Base-by-base conservation (phyloP, 805 yeast species). In the Schwanniomyces vanrijiae region DNA sequence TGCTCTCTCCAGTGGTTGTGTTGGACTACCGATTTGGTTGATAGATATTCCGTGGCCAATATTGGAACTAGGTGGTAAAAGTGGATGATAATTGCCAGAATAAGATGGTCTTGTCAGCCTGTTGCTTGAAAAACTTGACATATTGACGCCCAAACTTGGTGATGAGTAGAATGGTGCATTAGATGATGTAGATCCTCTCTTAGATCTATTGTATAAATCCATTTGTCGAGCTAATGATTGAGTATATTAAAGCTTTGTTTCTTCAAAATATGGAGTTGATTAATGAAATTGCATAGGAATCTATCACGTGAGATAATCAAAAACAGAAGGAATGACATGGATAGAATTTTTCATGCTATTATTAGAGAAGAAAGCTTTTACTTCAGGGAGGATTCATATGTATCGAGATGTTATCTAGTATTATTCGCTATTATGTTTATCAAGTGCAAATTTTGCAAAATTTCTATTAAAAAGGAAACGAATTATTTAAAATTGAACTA, bases 61-160 rank as follows among this genome's bases (percentile, higher is more conserved):
- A 18, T 10, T 20, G 20, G 45, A 28, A 26, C 48, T 44, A 6
- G 57, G 55, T 2, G 57, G 57, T 25, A 54, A 37, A 8, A 54
- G 33, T 6, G 56, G 49, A 16, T 48, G 51, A 14, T 26, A 45
- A 40, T 44, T 45, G 37, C 39, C 33, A 19, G 47, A 51, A 21
- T 43, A 49, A 22, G 41, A 45, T 14, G 44, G 38, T 35, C 51
- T 44, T 20, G 14, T 10, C 14, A 44, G 51, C 21, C 35, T 50
- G n/a, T 52, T 53, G 35, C 52, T 46, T 7, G 55, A 20, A 37
- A 37, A 37, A 11, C 16, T 11, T 8, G 39, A 47, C 16, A 33
- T 42, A 14, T 34, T 44, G 43, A 18, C 44, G 20, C 44, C 40
- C 31, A 18, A 25, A 18, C 21, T 31, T 24, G 40, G 37, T 34